Evolutionary conservation across 306 rosid genomes (phyloP).

Genomic region (Begonia masoniana): DNA sequence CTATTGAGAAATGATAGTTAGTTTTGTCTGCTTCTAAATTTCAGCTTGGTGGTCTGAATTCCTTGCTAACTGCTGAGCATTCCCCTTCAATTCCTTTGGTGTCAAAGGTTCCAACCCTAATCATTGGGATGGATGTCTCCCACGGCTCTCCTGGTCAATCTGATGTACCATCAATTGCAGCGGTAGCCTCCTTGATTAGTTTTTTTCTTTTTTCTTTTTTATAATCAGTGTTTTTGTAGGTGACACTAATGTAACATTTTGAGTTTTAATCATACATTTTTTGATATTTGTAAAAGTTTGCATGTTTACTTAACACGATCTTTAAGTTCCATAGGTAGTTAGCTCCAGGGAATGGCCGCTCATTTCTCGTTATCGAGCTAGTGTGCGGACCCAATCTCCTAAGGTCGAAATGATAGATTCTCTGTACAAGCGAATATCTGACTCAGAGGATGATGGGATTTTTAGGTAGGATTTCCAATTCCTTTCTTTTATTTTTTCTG

Average conservation of each 20-base stretch:
- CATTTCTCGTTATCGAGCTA: conserved; percentile 76
- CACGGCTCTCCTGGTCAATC: conserved; percentile 94
- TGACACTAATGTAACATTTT: neutral
- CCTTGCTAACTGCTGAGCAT: conserved; percentile 49
- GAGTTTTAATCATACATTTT: too few species aligned
- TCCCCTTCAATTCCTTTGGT: conserved; percentile 60
- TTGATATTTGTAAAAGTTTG: too few species aligned
- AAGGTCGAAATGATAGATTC: conserved; percentile 89
- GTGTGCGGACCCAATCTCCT: conserved; percentile 76
- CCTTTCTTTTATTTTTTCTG: too few species aligned
- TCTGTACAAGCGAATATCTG: conserved; percentile 51
- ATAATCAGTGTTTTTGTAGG: neutral
- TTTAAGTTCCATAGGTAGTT: conserved; percentile 44
- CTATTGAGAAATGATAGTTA: neutral
- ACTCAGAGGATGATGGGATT: conserved; percentile 64
- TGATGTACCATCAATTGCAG: conserved; percentile 81
- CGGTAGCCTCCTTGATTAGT: conserved; percentile 28
- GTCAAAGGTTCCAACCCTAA: conserved; percentile 64
- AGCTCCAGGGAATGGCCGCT: conserved; percentile 89
- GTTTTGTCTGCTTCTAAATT: neutral
- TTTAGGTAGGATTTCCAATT: conserved; percentile 32
- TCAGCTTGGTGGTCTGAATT: conserved; percentile 93
- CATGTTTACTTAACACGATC: too few species aligned
- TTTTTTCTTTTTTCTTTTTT: neutral
- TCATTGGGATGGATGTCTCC: conserved; percentile 92